Evolutionary conservation across 345 rosid genomes (phyloP).

Genomic region (Isatis tinctoria): DNA sequence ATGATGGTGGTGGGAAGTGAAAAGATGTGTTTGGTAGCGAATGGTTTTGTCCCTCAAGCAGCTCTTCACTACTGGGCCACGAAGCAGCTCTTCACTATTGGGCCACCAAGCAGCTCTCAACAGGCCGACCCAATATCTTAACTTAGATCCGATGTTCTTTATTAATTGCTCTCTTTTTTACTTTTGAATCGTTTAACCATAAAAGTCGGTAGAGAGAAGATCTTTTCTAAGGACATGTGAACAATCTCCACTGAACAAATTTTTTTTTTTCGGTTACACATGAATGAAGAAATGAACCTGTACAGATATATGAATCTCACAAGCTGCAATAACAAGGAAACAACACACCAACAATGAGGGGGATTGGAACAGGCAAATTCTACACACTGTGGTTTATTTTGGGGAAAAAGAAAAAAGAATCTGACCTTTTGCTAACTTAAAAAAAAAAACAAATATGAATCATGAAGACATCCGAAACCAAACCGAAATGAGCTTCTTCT

Average conservation of each 20-base stretch:
- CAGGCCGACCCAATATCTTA: too few relatives aligned
- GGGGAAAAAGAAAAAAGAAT: constrained; percentile 14
- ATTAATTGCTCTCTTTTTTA: too few relatives aligned
- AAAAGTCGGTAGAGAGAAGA: too few relatives aligned
- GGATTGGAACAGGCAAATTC: neutral
- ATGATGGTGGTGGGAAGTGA: constrained; percentile 4
- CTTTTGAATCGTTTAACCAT: too few relatives aligned
- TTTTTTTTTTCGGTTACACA: constrained; percentile 49
- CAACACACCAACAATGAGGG: constrained; percentile 3
- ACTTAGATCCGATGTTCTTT: too few relatives aligned
- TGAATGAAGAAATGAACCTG: constrained; percentile 87
- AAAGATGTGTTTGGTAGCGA: constrained; percentile 19
- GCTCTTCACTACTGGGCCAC: neutral
- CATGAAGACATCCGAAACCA: neutral
- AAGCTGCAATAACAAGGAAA: neutral
- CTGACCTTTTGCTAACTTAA: constrained; percentile 10
- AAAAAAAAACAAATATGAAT: constrained; percentile 15
- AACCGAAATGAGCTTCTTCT: neutral
- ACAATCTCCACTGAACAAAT: constrained; percentile 16
- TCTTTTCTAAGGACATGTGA: constrained; percentile 16
- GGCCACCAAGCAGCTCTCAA: too few relatives aligned
- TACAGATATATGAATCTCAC: constrained; percentile 42
- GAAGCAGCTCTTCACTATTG: too few relatives aligned
- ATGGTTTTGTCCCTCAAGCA: constrained; percentile 7
- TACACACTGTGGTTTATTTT: constrained; percentile 19